These are phyloP conservation scores for Aphanomyces stellatus DNA, from an alignment of 352 stramenopile species.

Conservation along the genomic window DNA sequence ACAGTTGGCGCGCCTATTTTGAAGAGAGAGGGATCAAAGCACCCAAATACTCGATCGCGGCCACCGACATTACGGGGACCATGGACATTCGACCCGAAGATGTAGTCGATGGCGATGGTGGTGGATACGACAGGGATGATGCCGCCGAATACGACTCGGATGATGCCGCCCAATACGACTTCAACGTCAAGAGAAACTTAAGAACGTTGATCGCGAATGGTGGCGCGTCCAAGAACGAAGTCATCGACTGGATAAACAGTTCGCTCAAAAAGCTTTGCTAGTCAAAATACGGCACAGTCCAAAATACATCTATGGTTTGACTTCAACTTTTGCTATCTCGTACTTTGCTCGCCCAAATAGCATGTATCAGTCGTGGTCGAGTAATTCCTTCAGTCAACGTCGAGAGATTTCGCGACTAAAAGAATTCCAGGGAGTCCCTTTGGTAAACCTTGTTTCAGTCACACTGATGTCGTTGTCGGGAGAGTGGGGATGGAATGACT, in stretches of 20 bases:
- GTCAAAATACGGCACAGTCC: too few species aligned
- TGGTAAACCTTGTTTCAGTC: too few species aligned
- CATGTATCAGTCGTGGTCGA: too few species aligned
- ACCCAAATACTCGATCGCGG: not conserved
- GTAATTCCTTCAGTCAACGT: too few species aligned
- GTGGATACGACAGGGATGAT: not conserved
- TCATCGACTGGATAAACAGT: not conserved
- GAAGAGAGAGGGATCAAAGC: not conserved
- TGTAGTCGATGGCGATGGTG: not conserved
- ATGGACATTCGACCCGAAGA: not conserved
- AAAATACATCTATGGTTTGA: too few species aligned
- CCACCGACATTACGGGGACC: not conserved
- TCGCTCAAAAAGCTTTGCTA: not conserved
- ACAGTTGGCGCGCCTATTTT: not conserved
- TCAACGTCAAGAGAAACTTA: not conserved
- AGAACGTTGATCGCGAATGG: not conserved
- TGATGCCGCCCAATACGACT: not conserved
- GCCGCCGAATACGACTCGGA: not conserved
- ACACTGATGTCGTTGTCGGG: too few species aligned
- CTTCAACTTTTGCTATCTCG: too few species aligned
- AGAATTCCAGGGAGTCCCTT: too few species aligned
- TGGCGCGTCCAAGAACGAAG: not conserved
- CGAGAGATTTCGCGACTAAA: too few species aligned
- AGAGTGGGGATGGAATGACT: too few species aligned
- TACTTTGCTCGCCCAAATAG: too few species aligned